Evolutionary conservation across 1,284 basidiomycete genomes (phyloP), one percentile per base, ranked within the genome.

Genomic region (Moesziomyces parantarcticus): DNA sequence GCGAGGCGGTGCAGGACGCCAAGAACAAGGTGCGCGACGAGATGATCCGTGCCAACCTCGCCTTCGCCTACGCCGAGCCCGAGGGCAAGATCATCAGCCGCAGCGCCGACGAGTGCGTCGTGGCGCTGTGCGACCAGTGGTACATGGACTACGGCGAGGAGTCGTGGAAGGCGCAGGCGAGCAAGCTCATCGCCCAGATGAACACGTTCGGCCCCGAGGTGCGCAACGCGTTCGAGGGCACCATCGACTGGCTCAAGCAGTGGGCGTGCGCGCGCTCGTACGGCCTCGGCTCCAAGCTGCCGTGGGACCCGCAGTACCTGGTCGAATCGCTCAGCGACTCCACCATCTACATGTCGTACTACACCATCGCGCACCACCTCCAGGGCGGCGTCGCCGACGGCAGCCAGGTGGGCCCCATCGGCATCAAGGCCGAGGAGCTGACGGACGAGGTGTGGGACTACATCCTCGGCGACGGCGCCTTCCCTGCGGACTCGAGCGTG

Each of bases 211-310:
- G 90, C 46, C 84, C 87, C 40, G 95, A 98, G 86, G 98, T 95
- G 1, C 89, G 93, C 43, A 90, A 98, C 85, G 89, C 89, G 10
- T 99, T 99, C 80, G 93, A 97, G 85, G 91, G 90, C 65, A 93
- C 93, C 20, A 87, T 99, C 79, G 91, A 89, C 51, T 99, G 97
- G 97, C 87, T 99, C 85, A 95, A 95, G 84, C 89, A 99, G 85
- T 99, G 97, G 97, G 97, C 97, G 3, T 99, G 97, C 84, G 96
- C 97, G 20, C 89, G 97, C 56, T 94, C 93, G 21, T 99, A 96
- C 85, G 97, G 97, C 68, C 88, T 99, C 68, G 97, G 97, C 34
- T 96, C 96, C 14, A 92, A 92, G 84, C 87, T 99, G 65, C 97
- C 97, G 1, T 99, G 96, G 95, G 96, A 99, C 84, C 92, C 90